phyloP scores from a whole-genome alignment of 2,329 filamentous ascomycete species.

The Trichoderma atrobrunneum region DNA sequence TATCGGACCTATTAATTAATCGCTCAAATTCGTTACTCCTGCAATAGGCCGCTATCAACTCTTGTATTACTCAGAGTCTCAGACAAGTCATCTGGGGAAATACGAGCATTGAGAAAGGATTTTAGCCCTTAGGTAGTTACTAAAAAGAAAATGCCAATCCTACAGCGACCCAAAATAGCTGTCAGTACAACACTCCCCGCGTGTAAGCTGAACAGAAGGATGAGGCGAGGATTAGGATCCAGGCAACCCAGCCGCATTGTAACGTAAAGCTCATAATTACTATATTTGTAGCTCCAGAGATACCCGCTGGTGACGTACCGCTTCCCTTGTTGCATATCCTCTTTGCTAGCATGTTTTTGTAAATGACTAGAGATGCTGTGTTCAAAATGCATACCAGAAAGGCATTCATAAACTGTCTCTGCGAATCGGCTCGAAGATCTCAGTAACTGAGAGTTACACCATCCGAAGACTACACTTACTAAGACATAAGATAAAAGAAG shows the following conservation, averaged over 20 bases:
- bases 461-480: too few relatives aligned
- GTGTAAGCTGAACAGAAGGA: background rate
- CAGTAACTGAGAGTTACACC: background rate
- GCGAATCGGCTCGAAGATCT: background rate
- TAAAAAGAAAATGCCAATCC: background rate
- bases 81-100: background rate
- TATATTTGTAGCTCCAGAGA: background rate
- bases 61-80: background rate
- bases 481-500: background rate
- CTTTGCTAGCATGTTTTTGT: background rate
- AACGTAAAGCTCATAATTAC: background rate
- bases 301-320: background rate
- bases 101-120: background rate
- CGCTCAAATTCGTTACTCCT: background rate
- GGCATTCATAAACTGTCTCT: background rate
- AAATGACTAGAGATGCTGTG: background rate
- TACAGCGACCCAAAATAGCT: background rate
- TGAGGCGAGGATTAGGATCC: background rate
- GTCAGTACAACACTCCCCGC: background rate
- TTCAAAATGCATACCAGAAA: background rate
- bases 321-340: background rate
- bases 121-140: background rate
- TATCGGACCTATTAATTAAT: background rate
- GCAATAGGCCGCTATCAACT: background rate
- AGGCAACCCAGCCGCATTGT: background rate